A percentile compares a stretch with the other conserved stretches of the same genome.
Evolutionary conservation across 306 rosid genomes (phyloP).

Genomic region (Parietaria judaica): DNA sequence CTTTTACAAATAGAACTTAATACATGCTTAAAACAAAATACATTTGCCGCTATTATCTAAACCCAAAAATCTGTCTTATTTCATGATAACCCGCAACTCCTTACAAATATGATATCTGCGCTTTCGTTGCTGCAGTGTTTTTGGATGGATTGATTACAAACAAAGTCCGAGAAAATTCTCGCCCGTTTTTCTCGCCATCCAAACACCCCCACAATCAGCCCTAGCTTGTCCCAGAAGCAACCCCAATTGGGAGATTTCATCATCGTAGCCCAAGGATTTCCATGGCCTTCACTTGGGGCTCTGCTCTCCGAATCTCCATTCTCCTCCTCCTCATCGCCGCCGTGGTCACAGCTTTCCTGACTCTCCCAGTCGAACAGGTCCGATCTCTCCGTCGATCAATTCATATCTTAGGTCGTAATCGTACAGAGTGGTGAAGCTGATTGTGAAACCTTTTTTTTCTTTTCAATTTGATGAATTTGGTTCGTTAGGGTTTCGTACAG

Average conservation of each 20-base stretch:
- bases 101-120: too few relatives aligned
- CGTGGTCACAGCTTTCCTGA: constrained; percentile 51
- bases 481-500: not conserved
- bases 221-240: constrained; percentile 74
- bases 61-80: too few relatives aligned
- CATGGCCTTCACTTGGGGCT: constrained; percentile 62
- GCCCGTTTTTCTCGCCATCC: not conserved
- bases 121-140: too few relatives aligned
- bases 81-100: too few relatives aligned
- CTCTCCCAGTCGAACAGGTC: constrained; percentile 89
- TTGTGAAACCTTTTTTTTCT: too few relatives aligned
- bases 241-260: constrained; percentile 27
- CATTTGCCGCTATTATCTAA: too few relatives aligned
- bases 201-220: constrained; percentile 34
- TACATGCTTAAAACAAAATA: too few relatives aligned
- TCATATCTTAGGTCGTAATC: not conserved
- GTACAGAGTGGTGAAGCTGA: not conserved
- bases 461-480: not conserved
- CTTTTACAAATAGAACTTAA: too few relatives aligned
- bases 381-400: not conserved
- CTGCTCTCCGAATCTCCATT: constrained; percentile 61
- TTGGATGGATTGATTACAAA: too few relatives aligned
- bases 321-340: constrained; percentile 60
- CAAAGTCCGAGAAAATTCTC: too few relatives aligned
- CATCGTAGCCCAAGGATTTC: constrained; percentile 51